Base-by-base conservation (phyloP, 441 rosid genomes). In the Arabidopsis hybrid region DNA sequence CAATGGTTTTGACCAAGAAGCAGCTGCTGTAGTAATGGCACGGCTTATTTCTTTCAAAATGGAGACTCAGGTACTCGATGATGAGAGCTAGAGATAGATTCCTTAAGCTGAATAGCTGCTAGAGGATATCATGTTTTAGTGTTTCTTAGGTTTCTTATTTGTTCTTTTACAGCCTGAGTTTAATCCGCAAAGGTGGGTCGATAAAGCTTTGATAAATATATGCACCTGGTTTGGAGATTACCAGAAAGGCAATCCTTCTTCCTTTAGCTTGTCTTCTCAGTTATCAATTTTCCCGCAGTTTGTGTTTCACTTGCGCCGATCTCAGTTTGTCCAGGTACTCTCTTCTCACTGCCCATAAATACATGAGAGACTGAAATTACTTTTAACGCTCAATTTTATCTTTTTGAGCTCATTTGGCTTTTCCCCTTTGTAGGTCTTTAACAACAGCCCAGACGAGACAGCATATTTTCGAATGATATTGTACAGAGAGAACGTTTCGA, bases 1-100 rank as follows among this genome's bases (percentile, higher is more conserved):
- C 74, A 84, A 94, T 74, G 97, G 99, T 60, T 95, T 95, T 84
- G 99, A 95, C 79, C 99, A 92, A 89, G 99, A 95, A 91, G 96
- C 98, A 73, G 97, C 98, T 77, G 96, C 88, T 75, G 99, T 84
- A 14, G 92, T 89, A 70, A 88, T 91, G 90, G 97, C 99, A 69
- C 92, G 98, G 43, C 77, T 86, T 52, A 90, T 91, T 67, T 93
- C 97, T 74, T 93, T 91, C 85, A 93, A 91, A 83, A 95, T 95
- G 98, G 98, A 93, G 88, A 85, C 79, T 55, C 98, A 93, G 99
- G 99, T 95, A 84, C 78, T 35, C 14, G 18, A 50, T 47, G 70
- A 45, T 53, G 49, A 43, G 35, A 64, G 42, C 18, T 35, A 77
- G 49, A 53, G 40, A 46, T 69, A 56, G 31, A 49, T 49, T 26